Evolutionary conservation across 257 asterid genomes (phyloP), one percentile per base, ranked within the genome.

Genomic region (Solanum chilense): DNA sequence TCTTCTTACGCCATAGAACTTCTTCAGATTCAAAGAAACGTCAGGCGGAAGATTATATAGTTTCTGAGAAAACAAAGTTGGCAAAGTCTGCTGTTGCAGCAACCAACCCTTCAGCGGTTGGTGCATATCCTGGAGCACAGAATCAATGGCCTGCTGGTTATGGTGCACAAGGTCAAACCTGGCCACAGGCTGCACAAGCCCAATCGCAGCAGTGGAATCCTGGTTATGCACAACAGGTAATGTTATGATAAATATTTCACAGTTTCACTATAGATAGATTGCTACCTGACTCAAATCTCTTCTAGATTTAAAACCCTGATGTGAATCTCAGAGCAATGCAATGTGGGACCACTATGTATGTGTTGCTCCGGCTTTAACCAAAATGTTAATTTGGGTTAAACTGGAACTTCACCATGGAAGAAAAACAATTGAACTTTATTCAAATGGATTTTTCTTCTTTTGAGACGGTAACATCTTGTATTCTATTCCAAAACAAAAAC

Each of bases 121-220:
- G 96, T 87, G 92, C 96, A 64, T 97, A 94, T 90, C 95, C 98
- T 49, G 90, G 83, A 86, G 87, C 93, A n/a, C 98, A 92, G 80
- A 96, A 89, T 89, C 99, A 93, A 89, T 97, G 96, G 98, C 86
- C 95, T 20, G 95, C 95, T 87, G 98, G 98, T 90, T 97, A 97
- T 86, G 95, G 95, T 77, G 92, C 64, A 85, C 95, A 93, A 76
- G 95, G 98, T 88, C 99, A 97, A 91, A 92, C 94, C 84, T 97
- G 98, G 99, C 95, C 98, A 76, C 99, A 95, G 91, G 94, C 92
- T 84, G 89, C 98, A 44, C 98, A 92, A 88, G 82, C 97, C 84
- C 99, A 94, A 91, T 92, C 92, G 35, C 98, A 93, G 87, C 98
- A 96, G 89, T 94, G 95, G 98, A 92, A 89, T 81, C 91, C 94